Base-by-base conservation (phyloP, 139 green algal genomes). In the Auxenochlorella pyrenoidosa region DNA sequence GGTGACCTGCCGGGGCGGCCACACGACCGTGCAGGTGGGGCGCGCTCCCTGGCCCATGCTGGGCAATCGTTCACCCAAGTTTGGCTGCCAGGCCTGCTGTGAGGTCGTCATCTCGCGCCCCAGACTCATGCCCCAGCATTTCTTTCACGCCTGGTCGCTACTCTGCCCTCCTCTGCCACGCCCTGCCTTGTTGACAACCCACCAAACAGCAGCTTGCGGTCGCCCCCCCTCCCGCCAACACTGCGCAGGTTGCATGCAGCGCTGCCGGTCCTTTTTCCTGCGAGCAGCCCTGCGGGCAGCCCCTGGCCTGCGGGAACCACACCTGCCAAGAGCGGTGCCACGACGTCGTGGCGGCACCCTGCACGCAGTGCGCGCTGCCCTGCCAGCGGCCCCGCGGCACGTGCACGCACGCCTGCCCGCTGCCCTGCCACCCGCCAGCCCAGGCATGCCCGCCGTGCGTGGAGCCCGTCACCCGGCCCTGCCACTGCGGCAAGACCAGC, bases 241-340 rank as follows among this genome's bases (percentile, higher is more conserved):
- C 18, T 3, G 30, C 43, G 38, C 28, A 73, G 41, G 44, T 90
- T 32, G 87, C 89, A 5, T 97, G 94, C 90, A 83, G 63, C 80
- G 34, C 38, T 19, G 87, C 79, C 19, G 70, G 59, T 22, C 83
- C 91, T 1, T 95, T 92, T 75, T 54, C 76, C 76, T 97, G 94
- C 83, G 85, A 58, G 15, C 41, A 63, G 41, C 68, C 51, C 24
- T 91, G 90, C 66, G 87, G 89, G 13, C 84, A 66, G 41, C 58
- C 71, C 12, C 89, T 97, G n/a, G 28, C 83, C 0, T 97, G 95
- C 85, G 91, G 91, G 71, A 94, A 94, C 81, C 95, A 97, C 89
- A 87, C 60, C 30, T 97, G 95, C 91, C 44, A 60, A 22, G 60
- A 90, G 24, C 66, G 86, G 0, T 97, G 95, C 86, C 95, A 97